phyloP scores from a whole-genome alignment of 1,139 yeast species.

The Magnusiomyces sp. region DNA sequence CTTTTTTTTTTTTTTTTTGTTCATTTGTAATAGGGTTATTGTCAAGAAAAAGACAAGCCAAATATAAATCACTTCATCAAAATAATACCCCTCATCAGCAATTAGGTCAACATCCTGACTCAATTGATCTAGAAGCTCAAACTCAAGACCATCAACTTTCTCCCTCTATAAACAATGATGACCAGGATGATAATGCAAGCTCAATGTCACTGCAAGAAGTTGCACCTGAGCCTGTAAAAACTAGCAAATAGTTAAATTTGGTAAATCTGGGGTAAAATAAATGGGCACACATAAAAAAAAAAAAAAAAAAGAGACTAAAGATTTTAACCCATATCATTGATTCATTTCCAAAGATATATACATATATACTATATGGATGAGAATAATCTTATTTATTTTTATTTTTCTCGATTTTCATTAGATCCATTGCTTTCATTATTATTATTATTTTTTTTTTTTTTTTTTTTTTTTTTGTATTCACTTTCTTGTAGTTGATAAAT shows the following conservation, averaged over 20 bases:
- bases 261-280: no score
- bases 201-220: conserved; percentile 5
- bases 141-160: background rate
- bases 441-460: conserved; percentile 3
- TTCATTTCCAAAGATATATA: no score
- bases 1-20: background rate
- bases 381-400: no score
- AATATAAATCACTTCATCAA: conserved; percentile 14
- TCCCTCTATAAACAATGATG: background rate
- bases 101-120: conserved; percentile 3
- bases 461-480: background rate
- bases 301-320: no score
- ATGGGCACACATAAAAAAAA: no score
- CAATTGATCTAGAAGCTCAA: conserved; percentile 9
- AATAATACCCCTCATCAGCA: conserved; percentile 5
- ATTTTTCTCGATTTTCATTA: no score
- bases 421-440: no score
- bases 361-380: no score
- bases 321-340: no score
- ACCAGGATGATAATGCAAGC: background rate
- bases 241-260: no score
- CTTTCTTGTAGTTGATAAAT: no score
- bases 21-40: conserved; percentile 12
- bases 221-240: conserved; percentile 11
- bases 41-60: conserved; percentile 12